These are phyloP conservation scores for Cudoniella acicularis DNA, from an alignment of 495 filamentous ascomycete species.

Conservation along the genomic window DNA sequence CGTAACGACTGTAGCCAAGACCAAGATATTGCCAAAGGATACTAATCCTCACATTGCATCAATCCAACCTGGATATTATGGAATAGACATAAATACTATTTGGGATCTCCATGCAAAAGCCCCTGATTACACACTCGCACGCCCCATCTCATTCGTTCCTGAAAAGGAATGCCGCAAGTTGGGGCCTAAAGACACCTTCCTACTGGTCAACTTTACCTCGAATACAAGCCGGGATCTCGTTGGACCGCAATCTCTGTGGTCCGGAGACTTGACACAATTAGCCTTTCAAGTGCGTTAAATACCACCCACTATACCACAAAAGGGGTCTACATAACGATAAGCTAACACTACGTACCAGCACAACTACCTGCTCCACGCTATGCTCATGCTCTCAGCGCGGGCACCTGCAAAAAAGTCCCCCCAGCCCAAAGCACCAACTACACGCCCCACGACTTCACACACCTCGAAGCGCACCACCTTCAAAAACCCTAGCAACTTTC, in stretches of 20 bases:
- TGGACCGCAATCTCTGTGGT: slow-evolving; percentile 1
- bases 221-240: neutral
- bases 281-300: slow-evolving; percentile 9
- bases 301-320: neutral
- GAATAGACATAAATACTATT: neutral
- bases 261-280: slow-evolving; percentile 2
- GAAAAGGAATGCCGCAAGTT: neutral
- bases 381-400: slow-evolving; percentile 7
- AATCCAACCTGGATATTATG: neutral
- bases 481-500: slow-evolving; percentile 10
- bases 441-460: neutral
- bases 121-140: neutral
- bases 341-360: slow-evolving; percentile 2
- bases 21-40: neutral
- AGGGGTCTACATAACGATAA: no score
- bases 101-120: neutral
- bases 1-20: neutral
- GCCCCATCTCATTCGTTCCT: neutral
- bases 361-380: slow-evolving; percentile 14
- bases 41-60: neutral
- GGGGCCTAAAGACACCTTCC: neutral
- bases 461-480: neutral
- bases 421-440: neutral
- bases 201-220: slow-evolving; percentile 1
- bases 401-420: neutral